phyloP scores from a whole-genome alignment of 1,284 basidiomycete genomes.

The Cutaneotrichosporon sp. region DNA sequence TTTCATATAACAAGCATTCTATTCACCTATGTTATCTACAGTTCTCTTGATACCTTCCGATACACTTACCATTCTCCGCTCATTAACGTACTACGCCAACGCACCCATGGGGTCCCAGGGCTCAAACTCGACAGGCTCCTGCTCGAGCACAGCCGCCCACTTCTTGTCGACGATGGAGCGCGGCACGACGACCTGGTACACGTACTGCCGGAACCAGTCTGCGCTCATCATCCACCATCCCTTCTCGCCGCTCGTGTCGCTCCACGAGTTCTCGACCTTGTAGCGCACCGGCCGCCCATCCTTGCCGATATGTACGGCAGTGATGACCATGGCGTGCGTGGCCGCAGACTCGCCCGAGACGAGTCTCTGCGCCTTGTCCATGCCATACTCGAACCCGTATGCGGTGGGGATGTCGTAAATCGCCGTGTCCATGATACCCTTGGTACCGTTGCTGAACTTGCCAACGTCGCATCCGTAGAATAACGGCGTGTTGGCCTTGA shows the following conservation, averaged over 20 bases:
- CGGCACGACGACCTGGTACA: slow-evolving; percentile 72
- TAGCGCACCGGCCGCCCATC: slow-evolving; percentile 76
- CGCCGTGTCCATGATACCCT: slow-evolving; percentile 81
- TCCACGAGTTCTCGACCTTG: slow-evolving; percentile 96
- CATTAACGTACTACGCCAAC: slow-evolving; percentile 11
- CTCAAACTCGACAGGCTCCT: slow-evolving; percentile 65
- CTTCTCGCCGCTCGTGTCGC: slow-evolving; percentile 72
- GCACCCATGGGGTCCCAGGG: slow-evolving; percentile 87
- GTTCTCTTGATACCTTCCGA: neutral
- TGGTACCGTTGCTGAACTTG: slow-evolving; percentile 47
- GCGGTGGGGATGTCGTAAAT: slow-evolving; percentile 79
- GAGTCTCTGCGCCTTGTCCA: slow-evolving; percentile 81
- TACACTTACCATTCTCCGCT: neutral
- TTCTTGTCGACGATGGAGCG: slow-evolving; percentile 73
- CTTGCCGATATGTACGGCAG: slow-evolving; percentile 80
- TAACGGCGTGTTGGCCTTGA: slow-evolving; percentile 86
- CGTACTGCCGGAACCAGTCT: slow-evolving; percentile 85
- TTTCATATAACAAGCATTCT: neutral
- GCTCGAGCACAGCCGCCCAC: slow-evolving; percentile 76
- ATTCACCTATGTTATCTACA: slow-evolving; percentile 1
- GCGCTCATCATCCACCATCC: slow-evolving; percentile 92
- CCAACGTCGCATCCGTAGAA: slow-evolving; percentile 84
- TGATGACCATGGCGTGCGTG: slow-evolving; percentile 69
- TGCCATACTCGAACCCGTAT: slow-evolving; percentile 61
- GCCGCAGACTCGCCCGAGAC: slow-evolving; percentile 71